Evolutionary conservation across 441 rosid genomes (phyloP).

Genomic region (Eutrema salsugineum): DNA sequence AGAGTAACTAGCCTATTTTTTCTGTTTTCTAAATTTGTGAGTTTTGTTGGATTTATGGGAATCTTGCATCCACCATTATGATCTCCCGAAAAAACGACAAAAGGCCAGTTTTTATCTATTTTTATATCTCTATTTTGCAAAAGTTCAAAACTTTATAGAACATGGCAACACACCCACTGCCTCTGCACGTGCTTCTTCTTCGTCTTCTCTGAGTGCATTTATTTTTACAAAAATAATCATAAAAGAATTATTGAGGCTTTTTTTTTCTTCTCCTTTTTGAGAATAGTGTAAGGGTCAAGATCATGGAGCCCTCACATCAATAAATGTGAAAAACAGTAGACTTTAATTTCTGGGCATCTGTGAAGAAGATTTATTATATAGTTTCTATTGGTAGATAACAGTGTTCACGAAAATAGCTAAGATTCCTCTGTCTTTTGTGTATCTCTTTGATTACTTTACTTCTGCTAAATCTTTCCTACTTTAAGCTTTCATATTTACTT

Average conservation of each 20-base stretch:
- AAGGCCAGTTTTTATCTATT: conserved; percentile 1
- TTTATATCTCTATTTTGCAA: not conserved
- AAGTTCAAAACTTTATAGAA: conserved; percentile 29
- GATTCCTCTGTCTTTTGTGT: conserved; percentile 37
- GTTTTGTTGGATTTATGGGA: conserved; percentile 19
- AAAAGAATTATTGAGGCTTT: conserved; percentile 24
- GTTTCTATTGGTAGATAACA: conserved; percentile 29
- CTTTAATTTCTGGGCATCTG: conserved; percentile 28
- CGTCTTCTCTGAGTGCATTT: conserved; percentile 21
- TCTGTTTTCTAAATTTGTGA: not conserved
- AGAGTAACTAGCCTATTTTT: not conserved
- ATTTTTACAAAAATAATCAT: conserved; percentile 33
- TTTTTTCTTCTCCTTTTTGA: not conserved
- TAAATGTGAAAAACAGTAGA: conserved; percentile 32
- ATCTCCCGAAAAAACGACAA: conserved; percentile 28
- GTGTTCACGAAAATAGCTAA: conserved; percentile 38
- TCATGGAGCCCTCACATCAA: conserved; percentile 35
- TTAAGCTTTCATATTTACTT: conserved; percentile 31
- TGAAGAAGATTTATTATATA: conserved; percentile 27
- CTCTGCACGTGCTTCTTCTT: conserved; percentile 32
- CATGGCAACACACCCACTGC: conserved; percentile 35
- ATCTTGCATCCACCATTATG: conserved; percentile 25
- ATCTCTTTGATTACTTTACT: conserved; percentile 17
- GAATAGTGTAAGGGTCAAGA: conserved; percentile 33
- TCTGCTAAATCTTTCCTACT: conserved; percentile 25